Base-by-base conservation (phyloP, 306 rosid species). In the Acacia melanoxylon region DNA sequence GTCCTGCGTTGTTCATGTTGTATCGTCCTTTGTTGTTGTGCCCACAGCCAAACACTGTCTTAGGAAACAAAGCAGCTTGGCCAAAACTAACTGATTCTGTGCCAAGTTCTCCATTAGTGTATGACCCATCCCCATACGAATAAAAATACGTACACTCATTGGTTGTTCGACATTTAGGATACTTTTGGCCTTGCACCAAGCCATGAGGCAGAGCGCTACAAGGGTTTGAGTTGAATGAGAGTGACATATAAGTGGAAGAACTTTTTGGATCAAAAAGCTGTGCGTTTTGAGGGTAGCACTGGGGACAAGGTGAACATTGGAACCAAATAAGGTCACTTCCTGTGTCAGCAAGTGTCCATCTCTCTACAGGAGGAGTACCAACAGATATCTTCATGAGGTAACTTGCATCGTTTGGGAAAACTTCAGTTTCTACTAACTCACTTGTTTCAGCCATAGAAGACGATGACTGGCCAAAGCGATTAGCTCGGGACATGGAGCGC, bases 241-340 rank as follows among this genome's bases (percentile, higher is more conserved):
- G 0, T 0, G 1, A 0, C 33, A 4, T 11, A 31, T 2, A 72
- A 2, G 83, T 41, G 6, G 45, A 14, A 15, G 84, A 81, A 0
- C 37, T 49, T 0, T 7, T 12, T 19, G 78, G 78, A 8, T 71
- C 37, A 29, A 80, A 58, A 8, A 59, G 4, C 2, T 45, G 62
- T 0, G 7, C 19, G 0, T 27, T 13, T 10, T 79, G 83, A 25
- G 48, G 71, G 12, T 58, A 58, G 17, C 72, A 80, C 0, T 8
- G 3, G 0, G 13, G 4, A 71, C 77, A 71, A 19, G 77, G 77
- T 2, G 13, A 29, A 33, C 77, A 72, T 45, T 71, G 83, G 11
- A 80, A 19, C 78, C 83, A 80, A 6, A 80, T 16, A 2, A 71
- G 49, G 27, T 80, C 62, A 35, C 83, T 80, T 62, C 78, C 78